Conservation (phyloP, 2,329 filamentous ascomycete genomes). For the Aspergillus nomiae region DNA sequence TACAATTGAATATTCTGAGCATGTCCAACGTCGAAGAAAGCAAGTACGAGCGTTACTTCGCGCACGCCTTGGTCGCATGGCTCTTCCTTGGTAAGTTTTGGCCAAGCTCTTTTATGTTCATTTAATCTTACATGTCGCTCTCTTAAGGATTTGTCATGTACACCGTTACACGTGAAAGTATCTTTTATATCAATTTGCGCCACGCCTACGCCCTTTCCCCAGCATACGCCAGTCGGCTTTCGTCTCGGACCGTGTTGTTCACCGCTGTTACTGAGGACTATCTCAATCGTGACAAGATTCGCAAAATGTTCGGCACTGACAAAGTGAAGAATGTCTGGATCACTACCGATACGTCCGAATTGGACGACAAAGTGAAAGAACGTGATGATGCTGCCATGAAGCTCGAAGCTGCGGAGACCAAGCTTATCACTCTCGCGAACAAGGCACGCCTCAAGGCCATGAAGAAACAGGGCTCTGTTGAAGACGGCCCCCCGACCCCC, state of each 20-base stretch:
- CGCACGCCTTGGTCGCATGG: conserved; percentile 79
- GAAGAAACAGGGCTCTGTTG: conserved; percentile 57
- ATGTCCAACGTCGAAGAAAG: conserved; percentile 70
- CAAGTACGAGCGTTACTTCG: conserved; percentile 70
- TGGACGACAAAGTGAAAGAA: conserved; percentile 79
- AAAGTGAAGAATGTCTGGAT: conserved; percentile 85
- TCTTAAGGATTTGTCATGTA: conserved; percentile 74
- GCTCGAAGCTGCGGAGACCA: conserved; percentile 83
- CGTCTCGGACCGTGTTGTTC: conserved; percentile 87
- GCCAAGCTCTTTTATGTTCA: not conserved
- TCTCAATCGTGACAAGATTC: conserved; percentile 73
- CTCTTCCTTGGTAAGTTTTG: conserved; percentile 65
- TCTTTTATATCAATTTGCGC: conserved; percentile 89
- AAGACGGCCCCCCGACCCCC: conserved; percentile 34
- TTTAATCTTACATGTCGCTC: not conserved
- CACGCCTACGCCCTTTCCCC: conserved; percentile 90
- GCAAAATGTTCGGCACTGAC: conserved; percentile 75
- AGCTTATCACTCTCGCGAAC: conserved; percentile 79
- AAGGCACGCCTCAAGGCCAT: conserved; percentile 67
- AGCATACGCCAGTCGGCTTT: conserved; percentile 79
- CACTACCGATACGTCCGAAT: conserved; percentile 71
- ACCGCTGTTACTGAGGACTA: conserved; percentile 80
- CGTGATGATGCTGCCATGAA: conserved; percentile 78
- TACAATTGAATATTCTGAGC: conserved; percentile 74
- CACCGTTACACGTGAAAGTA: conserved; percentile 80